Conservation (phyloP, 2,329 filamentous ascomycete species). For the Gnomoniopsis sp. region DNA sequence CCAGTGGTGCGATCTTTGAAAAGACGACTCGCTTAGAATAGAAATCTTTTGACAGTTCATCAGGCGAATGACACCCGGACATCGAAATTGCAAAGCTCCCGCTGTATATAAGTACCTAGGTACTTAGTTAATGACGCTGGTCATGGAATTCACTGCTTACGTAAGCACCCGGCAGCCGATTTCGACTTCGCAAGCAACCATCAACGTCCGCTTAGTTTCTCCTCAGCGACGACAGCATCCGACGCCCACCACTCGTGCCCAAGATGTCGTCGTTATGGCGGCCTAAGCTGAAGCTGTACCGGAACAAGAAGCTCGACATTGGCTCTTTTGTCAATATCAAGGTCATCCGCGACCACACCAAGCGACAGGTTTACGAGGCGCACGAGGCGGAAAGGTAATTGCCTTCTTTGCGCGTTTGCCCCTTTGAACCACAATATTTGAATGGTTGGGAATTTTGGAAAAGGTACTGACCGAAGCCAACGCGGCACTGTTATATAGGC, state of each 20-base stretch:
- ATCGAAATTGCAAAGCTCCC: background rate
- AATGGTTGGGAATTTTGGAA: too few species aligned
- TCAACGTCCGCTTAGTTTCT: background rate
- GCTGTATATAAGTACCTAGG: too few species aligned
- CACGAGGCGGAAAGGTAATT: constrained; percentile 89
- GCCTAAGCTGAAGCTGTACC: constrained; percentile 74
- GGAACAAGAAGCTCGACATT: constrained; percentile 85
- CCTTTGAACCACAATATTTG: background rate
- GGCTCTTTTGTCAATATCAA: constrained; percentile 83
- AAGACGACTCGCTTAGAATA: too few species aligned
- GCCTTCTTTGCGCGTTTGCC: too few species aligned
- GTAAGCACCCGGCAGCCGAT: background rate
- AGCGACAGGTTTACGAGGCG: constrained; percentile 87
- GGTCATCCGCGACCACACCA: constrained; percentile 90
- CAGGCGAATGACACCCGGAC: too few species aligned
- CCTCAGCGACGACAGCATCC: background rate
- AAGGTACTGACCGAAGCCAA: background rate
- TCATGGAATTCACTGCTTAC: background rate
- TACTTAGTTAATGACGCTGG: background rate
- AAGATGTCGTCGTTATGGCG: background rate
- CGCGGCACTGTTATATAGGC: constrained; percentile 49
- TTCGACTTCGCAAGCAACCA: background rate
- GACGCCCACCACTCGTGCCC: background rate
- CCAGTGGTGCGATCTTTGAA: too few species aligned
- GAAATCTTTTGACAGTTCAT: too few species aligned